Evolutionary conservation across 2,329 filamentous ascomycete species (phyloP).

Genomic region (Pyrenochaeta sp.): DNA sequence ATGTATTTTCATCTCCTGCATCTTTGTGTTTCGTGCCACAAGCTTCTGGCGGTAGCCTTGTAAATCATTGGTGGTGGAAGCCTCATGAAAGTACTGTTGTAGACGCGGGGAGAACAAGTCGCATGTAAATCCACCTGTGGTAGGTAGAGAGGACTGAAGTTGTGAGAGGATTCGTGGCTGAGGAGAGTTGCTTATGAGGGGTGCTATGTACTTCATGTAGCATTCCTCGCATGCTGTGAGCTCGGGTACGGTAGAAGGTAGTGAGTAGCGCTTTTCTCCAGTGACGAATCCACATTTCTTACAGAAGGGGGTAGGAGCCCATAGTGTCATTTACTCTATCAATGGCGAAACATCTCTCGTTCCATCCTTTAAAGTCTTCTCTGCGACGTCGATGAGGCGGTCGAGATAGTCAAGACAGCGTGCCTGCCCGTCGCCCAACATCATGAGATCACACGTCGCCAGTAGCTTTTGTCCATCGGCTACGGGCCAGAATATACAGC

Average conservation of each 20-base stretch:
- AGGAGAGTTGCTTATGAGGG: conserved; percentile 3
- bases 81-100: conserved; percentile 22
- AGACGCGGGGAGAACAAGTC: conserved; percentile 26
- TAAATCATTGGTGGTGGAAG: conserved; percentile 11
- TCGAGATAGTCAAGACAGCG: conserved; percentile 22
- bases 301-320: conserved; percentile 19
- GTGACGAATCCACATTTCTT: conserved; percentile 5
- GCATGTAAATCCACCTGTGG: conserved; percentile 17
- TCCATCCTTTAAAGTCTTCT: conserved; percentile 7
- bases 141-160: neutral
- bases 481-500: conserved; percentile 19
- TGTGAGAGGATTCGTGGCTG: conserved; percentile 8
- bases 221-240: conserved; percentile 28
- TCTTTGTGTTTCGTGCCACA: conserved; percentile 13
- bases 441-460: conserved; percentile 31
- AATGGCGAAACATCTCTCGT: conserved; percentile 11
- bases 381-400: conserved; percentile 13
- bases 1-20: conserved; percentile 18
- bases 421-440: conserved; percentile 4
- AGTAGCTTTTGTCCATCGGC: conserved; percentile 16
- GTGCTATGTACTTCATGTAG: conserved; percentile 20
- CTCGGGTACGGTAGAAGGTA: conserved; percentile 14
- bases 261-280: conserved; percentile 11
- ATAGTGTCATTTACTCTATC: conserved; percentile 17
- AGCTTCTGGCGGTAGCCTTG: conserved; percentile 14